A percentile compares a stretch with the other conserved stretches of the same genome.
These are phyloP conservation scores for Trypanosoma boissoni DNA, from an alignment of 208 protist species.

Conservation along the genomic window DNA sequence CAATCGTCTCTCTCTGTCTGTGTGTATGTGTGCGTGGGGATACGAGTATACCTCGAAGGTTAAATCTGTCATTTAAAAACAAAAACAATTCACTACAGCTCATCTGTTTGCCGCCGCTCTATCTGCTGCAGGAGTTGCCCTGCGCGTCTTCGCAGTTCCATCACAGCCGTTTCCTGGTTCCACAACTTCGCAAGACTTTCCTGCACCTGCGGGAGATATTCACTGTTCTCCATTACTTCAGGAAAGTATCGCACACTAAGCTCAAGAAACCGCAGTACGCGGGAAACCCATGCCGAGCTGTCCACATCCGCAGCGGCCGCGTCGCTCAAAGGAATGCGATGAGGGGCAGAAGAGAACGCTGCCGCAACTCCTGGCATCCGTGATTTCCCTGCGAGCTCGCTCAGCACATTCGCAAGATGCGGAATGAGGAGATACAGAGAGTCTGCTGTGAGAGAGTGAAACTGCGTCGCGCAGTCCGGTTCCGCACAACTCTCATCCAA, in stretches of 20 bases:
- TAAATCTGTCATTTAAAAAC: too few relatives aligned
- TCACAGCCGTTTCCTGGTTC: background rate
- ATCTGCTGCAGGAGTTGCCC: background rate
- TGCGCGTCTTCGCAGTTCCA: background rate
- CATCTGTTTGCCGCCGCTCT: background rate
- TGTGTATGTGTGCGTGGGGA: too few relatives aligned
- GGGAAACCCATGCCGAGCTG: constrained; percentile 5
- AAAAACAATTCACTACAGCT: background rate
- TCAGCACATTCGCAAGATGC: constrained; percentile 15
- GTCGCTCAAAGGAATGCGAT: too few relatives aligned
- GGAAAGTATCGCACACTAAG: constrained; percentile 24
- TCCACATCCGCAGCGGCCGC: constrained; percentile 2
- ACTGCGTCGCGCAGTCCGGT: constrained; percentile 21
- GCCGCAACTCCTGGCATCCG: too few relatives aligned
- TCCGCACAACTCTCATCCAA: constrained; percentile 11
- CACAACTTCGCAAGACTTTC: background rate
- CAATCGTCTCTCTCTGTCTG: too few relatives aligned
- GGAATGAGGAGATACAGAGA: constrained; percentile 28
- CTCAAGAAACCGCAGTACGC: constrained; percentile 23
- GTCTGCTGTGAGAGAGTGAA: constrained; percentile 24
- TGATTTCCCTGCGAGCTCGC: too few relatives aligned
- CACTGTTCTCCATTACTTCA: constrained; percentile 15
- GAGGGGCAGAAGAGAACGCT: too few relatives aligned
- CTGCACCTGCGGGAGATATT: background rate
- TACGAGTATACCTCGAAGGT: too few relatives aligned